These are phyloP conservation scores for Galerina sulciceps DNA, from an alignment of 768 basidiomycete genomes.

Conservation along the genomic window DNA sequence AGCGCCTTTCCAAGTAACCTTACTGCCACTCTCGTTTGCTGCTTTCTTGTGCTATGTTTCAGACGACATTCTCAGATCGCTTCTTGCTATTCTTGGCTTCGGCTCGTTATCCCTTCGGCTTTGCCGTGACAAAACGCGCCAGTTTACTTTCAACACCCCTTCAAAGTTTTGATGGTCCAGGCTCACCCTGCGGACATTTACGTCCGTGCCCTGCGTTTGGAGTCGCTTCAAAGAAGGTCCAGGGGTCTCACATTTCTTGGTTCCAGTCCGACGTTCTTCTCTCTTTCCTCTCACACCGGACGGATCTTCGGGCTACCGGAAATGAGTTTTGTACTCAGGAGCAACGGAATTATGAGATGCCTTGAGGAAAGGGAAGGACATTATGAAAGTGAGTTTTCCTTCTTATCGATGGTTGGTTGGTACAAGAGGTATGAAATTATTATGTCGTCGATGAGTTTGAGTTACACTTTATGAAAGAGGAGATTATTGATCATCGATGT, in stretches of 20 bases:
- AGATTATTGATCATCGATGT: background rate
- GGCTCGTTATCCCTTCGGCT: background rate
- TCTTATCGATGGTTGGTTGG: background rate
- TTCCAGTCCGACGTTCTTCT: background rate
- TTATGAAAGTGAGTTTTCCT: constrained; percentile 9
- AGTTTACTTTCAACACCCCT: constrained; percentile 1
- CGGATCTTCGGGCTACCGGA: constrained; percentile 8
- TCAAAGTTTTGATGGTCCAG: background rate
- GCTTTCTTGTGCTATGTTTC: background rate
- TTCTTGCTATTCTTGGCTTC: constrained; percentile 13
- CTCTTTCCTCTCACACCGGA: constrained; percentile 1
- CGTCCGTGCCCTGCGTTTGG: background rate
- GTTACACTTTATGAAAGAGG: constrained; percentile 1
- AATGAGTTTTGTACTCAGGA: background rate
- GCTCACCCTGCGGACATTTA: background rate
- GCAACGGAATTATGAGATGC: background rate
- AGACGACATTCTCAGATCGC: constrained; percentile 3
- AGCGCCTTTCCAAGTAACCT: constrained; percentile 3
- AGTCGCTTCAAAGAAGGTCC: constrained; percentile 1
- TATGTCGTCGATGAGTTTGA: constrained; percentile 10
- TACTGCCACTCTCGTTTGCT: background rate
- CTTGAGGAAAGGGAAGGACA: background rate
- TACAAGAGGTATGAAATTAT: constrained; percentile 9
- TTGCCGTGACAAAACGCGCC: constrained; percentile 2
- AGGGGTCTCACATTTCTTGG: constrained; percentile 8